phyloP scores from a whole-genome alignment of 805 yeast species.

The Aciculoconidium aculeatum region DNA sequence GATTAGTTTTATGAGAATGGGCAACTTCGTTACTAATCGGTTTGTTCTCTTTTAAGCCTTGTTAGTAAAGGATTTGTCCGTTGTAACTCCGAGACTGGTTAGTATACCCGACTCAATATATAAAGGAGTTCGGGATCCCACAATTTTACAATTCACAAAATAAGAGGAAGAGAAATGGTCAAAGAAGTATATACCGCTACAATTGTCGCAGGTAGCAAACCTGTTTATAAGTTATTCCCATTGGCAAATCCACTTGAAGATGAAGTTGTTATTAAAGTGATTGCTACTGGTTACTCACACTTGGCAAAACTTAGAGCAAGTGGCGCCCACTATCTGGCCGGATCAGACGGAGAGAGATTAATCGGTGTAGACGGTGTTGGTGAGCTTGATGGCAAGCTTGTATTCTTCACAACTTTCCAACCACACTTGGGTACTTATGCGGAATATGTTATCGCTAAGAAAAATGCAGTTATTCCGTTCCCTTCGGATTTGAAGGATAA shows the following conservation, averaged over 20 bases:
- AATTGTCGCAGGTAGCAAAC: slow-evolving; percentile 3
- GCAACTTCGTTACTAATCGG: too few relatives aligned
- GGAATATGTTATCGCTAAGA: slow-evolving; percentile 7
- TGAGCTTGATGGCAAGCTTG: slow-evolving; percentile 6
- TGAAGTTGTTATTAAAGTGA: slow-evolving; percentile 8
- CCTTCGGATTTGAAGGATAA: slow-evolving; percentile 4
- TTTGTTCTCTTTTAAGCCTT: too few relatives aligned
- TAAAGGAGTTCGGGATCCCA: too few relatives aligned
- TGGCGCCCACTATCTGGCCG: slow-evolving; percentile 8
- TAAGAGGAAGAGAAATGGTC: slow-evolving; percentile 1
- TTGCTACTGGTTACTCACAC: slow-evolving; percentile 9
- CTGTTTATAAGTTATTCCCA: slow-evolving; percentile 3
- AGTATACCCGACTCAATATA: too few relatives aligned
- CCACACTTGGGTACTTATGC: slow-evolving; percentile 6
- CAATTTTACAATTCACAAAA: slow-evolving; percentile 2
- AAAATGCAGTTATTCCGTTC: slow-evolving; percentile 3
- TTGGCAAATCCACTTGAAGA: slow-evolving; percentile 6
- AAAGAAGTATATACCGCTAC: slow-evolving; percentile 3
- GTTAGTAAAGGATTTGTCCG: too few relatives aligned
- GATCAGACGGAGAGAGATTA: slow-evolving; percentile 2
- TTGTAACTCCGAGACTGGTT: too few relatives aligned
- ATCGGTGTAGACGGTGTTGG: slow-evolving; percentile 12
- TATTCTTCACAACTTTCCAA: slow-evolving; percentile 5
- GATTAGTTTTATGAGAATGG: too few relatives aligned
- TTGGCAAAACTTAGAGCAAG: slow-evolving; percentile 8